phyloP scores from a whole-genome alignment of 345 rosid species.

The Excoecaria cochinchinensis region DNA sequence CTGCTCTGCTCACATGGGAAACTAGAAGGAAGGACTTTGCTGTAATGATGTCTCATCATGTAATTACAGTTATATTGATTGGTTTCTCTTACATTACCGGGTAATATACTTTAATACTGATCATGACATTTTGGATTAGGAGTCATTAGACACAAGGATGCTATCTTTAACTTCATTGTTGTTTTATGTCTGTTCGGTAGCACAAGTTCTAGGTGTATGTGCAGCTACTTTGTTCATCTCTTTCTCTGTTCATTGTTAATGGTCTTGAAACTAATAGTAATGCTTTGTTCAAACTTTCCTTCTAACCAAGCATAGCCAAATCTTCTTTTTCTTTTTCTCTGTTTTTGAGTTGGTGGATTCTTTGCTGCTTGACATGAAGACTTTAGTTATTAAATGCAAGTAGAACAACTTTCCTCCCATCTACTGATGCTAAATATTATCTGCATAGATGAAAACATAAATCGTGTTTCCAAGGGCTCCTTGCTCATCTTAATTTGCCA shows the following conservation, averaged over 20 bases:
- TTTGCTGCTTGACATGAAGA: conserved; percentile 1
- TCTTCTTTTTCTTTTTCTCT: not conserved
- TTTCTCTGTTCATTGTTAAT: not conserved
- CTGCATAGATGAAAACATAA: not conserved
- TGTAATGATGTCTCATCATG: conserved; percentile 99
- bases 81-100: conserved; percentile 75
- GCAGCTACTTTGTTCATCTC: not conserved
- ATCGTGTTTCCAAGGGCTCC: not conserved
- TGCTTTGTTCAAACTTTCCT: not conserved
- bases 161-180: not conserved
- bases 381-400: not conserved
- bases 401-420: not conserved
- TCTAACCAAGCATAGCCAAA: no score
- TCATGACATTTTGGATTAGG: not conserved
- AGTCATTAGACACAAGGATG: not conserved
- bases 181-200: not conserved
- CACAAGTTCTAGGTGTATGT: not conserved
- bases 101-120: conserved; percentile 35
- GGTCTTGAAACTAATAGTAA: not conserved
- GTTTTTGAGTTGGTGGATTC: not conserved
- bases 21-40: conserved; percentile 93
- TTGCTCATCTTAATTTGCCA: conserved; percentile 1
- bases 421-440: not conserved
- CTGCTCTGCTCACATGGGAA: conserved; percentile 90
- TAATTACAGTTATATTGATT: conserved; percentile 73